Conservation (phyloP, 257 asterid genomes). For the Henckelia pumila region DNA sequence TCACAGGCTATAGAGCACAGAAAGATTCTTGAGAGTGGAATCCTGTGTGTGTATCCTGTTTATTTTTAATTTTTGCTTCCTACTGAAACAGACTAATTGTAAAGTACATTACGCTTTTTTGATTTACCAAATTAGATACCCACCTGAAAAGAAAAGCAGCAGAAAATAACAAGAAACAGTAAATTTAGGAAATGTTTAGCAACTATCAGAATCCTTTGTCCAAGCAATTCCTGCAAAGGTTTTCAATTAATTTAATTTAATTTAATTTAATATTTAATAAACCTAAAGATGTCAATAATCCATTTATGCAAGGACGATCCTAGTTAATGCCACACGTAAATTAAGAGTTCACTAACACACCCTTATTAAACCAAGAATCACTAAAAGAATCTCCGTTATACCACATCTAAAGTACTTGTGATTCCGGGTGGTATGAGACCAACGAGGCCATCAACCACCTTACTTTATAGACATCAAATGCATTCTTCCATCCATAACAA, state of each 20-base stretch:
- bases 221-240: not conserved
- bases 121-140: not conserved
- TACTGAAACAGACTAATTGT: not conserved
- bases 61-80: not conserved
- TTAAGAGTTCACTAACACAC: not conserved
- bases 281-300: not conserved
- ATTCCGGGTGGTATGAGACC: not conserved
- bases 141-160: not conserved
- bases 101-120: not conserved
- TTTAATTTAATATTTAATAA: too few species aligned
- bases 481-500: not conserved
- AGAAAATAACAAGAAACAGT: not conserved
- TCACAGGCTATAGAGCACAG: not conserved
- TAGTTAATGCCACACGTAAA: constrained; percentile 8
- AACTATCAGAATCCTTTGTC: not conserved
- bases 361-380: not conserved
- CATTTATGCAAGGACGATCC: not conserved
- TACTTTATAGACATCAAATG: not conserved
- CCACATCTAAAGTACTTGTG: too few species aligned
- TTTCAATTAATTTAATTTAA: too few species aligned
- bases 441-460: not conserved
- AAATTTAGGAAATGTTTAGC: not conserved
- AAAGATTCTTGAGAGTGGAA: not conserved
- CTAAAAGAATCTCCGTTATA: not conserved
- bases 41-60: not conserved